phyloP scores from a whole-genome alignment of 139 green algal genomes.

The Pleodorina starrii region DNA sequence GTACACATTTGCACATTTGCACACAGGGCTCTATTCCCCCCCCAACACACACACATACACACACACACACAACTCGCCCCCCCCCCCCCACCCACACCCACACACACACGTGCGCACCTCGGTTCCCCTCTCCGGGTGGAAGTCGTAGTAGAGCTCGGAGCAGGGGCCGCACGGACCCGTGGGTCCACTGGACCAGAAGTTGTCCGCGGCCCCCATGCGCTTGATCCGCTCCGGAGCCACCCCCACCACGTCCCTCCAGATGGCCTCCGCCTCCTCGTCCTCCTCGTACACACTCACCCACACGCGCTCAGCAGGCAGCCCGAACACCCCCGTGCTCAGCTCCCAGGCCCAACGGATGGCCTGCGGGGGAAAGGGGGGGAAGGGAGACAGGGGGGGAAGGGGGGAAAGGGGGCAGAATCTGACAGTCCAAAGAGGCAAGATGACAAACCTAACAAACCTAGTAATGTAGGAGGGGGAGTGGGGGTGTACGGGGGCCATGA shows the following conservation, averaged over 20 bases:
- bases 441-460: too few relatives aligned
- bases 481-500: too few relatives aligned
- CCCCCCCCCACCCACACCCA: too few relatives aligned
- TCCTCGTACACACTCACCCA: constrained; percentile 94
- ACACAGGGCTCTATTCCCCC: too few relatives aligned
- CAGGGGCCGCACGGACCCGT: constrained; percentile 95
- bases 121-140: constrained; percentile 84
- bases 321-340: constrained; percentile 86
- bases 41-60: too few relatives aligned
- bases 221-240: constrained; percentile 84
- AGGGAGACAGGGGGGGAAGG: neutral
- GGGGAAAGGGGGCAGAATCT: neutral
- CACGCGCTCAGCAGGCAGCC: constrained; percentile 80
- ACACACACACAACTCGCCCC: too few relatives aligned
- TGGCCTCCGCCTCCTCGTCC: constrained; percentile 87
- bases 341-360: constrained; percentile 92
- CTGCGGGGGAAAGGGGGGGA: constrained; percentile 30
- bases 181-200: constrained; percentile 94
- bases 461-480: too few relatives aligned
- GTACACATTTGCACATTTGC: too few relatives aligned
- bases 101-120: constrained; percentile 50
- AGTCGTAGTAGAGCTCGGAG: constrained; percentile 98
- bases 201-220: constrained; percentile 90
- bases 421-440: too few relatives aligned
- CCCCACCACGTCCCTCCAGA: constrained; percentile 90